phyloP scores from a whole-genome alignment of 164 flowering plant species.

The Akebia trifoliata region DNA sequence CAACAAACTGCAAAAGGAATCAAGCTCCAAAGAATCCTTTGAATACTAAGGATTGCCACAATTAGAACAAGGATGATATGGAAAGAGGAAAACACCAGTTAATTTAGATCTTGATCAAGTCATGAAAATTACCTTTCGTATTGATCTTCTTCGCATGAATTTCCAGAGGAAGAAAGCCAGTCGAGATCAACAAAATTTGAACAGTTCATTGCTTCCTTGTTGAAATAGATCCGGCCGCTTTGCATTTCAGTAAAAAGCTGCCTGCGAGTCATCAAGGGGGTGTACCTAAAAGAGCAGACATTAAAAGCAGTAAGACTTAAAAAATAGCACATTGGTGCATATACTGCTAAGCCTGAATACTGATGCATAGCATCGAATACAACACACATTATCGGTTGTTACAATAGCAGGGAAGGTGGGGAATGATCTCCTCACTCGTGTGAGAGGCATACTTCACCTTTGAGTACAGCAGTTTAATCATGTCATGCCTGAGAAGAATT shows the following conservation, averaged over 20 bases:
- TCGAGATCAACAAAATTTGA: slow-evolving; percentile 82
- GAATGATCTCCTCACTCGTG: neutral
- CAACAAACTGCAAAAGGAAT: too few species aligned
- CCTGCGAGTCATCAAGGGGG: slow-evolving; percentile 47
- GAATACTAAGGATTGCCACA: too few species aligned
- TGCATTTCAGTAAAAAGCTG: slow-evolving; percentile 42
- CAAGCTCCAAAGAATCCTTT: too few species aligned
- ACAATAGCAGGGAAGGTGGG: too few species aligned
- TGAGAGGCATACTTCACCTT: neutral
- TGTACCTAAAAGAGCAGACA: slow-evolving; percentile 40
- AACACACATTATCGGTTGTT: neutral
- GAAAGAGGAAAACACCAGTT: too few species aligned
- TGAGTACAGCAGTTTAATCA: neutral
- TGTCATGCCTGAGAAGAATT: neutral
- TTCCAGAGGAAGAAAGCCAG: slow-evolving; percentile 89
- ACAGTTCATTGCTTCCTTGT: slow-evolving; percentile 44
- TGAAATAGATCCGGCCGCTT: slow-evolving; percentile 31
- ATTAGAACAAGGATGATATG: too few species aligned
- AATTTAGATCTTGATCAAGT: too few species aligned
- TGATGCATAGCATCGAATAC: neutral
- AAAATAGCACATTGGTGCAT: too few species aligned
- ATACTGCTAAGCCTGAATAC: too few species aligned
- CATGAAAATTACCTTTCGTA: slow-evolving; percentile 53
- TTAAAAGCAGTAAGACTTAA: too few species aligned
- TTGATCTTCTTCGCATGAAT: slow-evolving; percentile 86